These are phyloP conservation scores for Chaetomium globosum DNA, from an alignment of 2,329 filamentous ascomycete species.

Conservation along the genomic window DNA sequence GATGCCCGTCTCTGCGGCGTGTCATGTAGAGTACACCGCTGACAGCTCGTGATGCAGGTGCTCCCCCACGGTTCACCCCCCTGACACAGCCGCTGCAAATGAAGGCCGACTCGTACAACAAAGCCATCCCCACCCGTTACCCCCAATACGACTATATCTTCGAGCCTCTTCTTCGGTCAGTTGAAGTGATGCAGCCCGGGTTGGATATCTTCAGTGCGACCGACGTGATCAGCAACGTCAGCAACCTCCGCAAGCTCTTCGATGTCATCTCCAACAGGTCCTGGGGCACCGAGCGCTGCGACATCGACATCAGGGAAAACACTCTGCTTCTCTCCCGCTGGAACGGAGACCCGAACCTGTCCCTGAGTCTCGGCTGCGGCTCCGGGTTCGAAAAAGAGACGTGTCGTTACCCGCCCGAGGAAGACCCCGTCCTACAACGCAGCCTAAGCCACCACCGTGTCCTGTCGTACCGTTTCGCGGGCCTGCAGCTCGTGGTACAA, in stretches of 20 bases:
- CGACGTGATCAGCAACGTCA: constrained; percentile 35
- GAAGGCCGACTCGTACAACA: constrained; percentile 22
- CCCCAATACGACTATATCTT: constrained; percentile 28
- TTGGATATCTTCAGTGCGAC: constrained; percentile 14
- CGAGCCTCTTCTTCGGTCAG: constrained; percentile 35
- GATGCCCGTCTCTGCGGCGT: background rate
- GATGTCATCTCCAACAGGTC: constrained; percentile 22
- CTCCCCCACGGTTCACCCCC: constrained; percentile 30
- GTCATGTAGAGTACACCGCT: background rate
- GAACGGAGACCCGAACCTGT: constrained; percentile 31
- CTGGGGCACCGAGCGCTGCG: constrained; percentile 21
- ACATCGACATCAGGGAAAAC: constrained; percentile 28
- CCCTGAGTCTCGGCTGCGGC: constrained; percentile 28
- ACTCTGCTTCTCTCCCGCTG: constrained; percentile 34
- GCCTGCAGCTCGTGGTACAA: constrained; percentile 32
- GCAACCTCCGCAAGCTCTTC: constrained; percentile 34
- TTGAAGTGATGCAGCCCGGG: constrained; percentile 27
- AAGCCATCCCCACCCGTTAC: constrained; percentile 3
- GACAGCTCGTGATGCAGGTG: constrained; percentile 19
- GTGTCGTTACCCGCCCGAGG: constrained; percentile 28
- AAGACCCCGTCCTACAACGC: constrained; percentile 12
- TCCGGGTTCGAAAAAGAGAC: constrained; percentile 34
- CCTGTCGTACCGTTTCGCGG: constrained; percentile 32
- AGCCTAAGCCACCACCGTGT: constrained; percentile 36
- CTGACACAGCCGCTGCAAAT: constrained; percentile 16